These are phyloP conservation scores for Farysia itapuensis DNA, from an alignment of 1,284 basidiomycete genomes.

Conservation along the genomic window DNA sequence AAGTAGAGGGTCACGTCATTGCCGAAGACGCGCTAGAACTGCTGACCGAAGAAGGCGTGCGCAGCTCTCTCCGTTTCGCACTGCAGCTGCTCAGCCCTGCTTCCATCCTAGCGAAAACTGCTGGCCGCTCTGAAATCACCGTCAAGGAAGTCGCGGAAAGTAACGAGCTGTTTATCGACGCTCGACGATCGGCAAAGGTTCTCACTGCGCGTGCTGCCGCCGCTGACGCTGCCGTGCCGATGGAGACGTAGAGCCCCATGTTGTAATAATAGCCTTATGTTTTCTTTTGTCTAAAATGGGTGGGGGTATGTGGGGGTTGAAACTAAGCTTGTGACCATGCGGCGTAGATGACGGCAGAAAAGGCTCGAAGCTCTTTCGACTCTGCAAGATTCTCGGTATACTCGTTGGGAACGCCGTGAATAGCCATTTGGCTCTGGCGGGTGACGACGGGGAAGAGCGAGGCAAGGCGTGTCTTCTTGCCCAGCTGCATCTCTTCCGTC, in stretches of 20 bases:
- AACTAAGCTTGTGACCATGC: constrained; percentile 61
- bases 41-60: constrained; percentile 79
- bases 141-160: constrained; percentile 85
- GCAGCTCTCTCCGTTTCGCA: constrained; percentile 82
- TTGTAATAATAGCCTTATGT: background rate
- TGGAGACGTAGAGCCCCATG: constrained; percentile 41
- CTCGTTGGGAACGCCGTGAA: constrained; percentile 76
- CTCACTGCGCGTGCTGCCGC: constrained; percentile 13
- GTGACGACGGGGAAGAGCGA: constrained; percentile 75
- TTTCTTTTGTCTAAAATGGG: too few species aligned
- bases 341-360: constrained; percentile 65
- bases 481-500: constrained; percentile 50
- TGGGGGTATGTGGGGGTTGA: too few species aligned
- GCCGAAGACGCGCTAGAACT: constrained; percentile 76
- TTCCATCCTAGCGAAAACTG: constrained; percentile 78
- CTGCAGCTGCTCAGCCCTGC: constrained; percentile 89
- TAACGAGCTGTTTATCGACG: constrained; percentile 84
- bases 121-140: constrained; percentile 77
- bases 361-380: constrained; percentile 63
- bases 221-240: constrained; percentile 14
- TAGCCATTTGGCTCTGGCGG: constrained; percentile 72
- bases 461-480: constrained; percentile 69
- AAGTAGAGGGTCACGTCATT: constrained; percentile 80
- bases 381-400: constrained; percentile 67
- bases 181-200: constrained; percentile 65